Evolutionary conservation across 192 early-diverging fungal species (phyloP), one percentile per base, ranked within the genome.

Genomic region (Rhizoclosmatium globosum): DNA sequence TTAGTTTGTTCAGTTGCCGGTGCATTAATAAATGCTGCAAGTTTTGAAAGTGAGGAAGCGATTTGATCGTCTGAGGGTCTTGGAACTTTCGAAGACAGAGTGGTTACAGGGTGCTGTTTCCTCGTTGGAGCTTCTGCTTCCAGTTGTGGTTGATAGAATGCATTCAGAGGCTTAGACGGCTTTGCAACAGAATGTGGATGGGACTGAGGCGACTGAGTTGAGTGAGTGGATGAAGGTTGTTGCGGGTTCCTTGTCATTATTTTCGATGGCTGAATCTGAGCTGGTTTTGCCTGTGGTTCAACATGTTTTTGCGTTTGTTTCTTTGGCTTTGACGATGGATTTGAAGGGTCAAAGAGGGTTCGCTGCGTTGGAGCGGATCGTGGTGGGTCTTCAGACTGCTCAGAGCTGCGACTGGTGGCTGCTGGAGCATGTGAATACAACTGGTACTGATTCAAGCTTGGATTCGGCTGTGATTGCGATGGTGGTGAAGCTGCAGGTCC

Each of bases 321-420:
- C 42, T 41, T 15, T 46, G 39, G 6, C 23, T 46, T 31, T 46
- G 65, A 13, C 23, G 61, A 7, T 17, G 65, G 65, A 42, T 68
- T 38, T 68, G 65, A 38, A 41, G 65, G 65, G 45, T 68, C 65
- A 68, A 68, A 68, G 45, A 68, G 65, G 42, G 43, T 45, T 38
- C 60, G 9, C 15, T 7, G 9, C 17, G 50, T 17, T 13, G 50
- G 6, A 17, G 50, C 1, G 50, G 50, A 17, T 53, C 9, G 50
- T 53, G 50, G 50, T 1, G 50, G 50, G 6, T 23, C 39, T 9
- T 64, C 21, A 64, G 65, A 38, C 17, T 23, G 15, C 0, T 38
- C 31, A 9, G 61, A 9, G n/a, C 38, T 31, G 7, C 17, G 7
- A 9, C 31, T 64, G n/a, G n/a, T 64, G n/a, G 61, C 7, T 9